Evolutionary conservation across 306 rosid genomes (phyloP).

Genomic region (Astragalus membranaceus): DNA sequence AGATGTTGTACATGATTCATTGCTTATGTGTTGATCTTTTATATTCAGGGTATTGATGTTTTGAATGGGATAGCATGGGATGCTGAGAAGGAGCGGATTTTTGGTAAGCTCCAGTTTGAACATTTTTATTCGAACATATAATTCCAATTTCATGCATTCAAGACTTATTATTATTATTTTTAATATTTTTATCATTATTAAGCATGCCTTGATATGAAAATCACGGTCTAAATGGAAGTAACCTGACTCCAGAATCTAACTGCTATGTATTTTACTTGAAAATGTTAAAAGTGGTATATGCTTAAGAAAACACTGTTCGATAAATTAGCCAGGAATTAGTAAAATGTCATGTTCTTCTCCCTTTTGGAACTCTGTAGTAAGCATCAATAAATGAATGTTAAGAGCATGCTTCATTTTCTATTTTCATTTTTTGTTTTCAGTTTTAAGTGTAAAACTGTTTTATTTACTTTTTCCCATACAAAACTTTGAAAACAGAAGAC

Average conservation of each 20-base stretch:
- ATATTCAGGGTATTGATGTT: conserved; percentile 51
- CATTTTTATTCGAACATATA: background rate
- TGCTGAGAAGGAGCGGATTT: conserved; percentile 39
- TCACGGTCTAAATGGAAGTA: background rate
- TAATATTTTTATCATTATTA: background rate
- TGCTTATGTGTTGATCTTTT: background rate
- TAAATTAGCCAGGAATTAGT: background rate
- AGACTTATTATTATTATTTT: background rate
- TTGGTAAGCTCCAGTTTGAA: conserved; percentile 44
- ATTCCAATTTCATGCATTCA: background rate
- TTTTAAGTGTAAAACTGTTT: background rate
- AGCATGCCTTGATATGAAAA: background rate
- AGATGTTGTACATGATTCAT: too few relatives aligned
- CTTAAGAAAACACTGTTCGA: background rate
- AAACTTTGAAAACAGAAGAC: background rate
- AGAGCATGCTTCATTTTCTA: background rate
- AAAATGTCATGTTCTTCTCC: background rate
- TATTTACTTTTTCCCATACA: background rate
- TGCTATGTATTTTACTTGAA: background rate
- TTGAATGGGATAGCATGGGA: conserved; percentile 99
- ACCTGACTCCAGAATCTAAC: background rate
- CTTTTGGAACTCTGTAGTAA: background rate
- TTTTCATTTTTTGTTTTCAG: background rate
- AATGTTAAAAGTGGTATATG: background rate
- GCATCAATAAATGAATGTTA: background rate